A percentile compares a stretch with the other conserved stretches of the same genome.
phyloP scores from a whole-genome alignment of 305 asterid genomes.

The Fraxinus sp. region DNA sequence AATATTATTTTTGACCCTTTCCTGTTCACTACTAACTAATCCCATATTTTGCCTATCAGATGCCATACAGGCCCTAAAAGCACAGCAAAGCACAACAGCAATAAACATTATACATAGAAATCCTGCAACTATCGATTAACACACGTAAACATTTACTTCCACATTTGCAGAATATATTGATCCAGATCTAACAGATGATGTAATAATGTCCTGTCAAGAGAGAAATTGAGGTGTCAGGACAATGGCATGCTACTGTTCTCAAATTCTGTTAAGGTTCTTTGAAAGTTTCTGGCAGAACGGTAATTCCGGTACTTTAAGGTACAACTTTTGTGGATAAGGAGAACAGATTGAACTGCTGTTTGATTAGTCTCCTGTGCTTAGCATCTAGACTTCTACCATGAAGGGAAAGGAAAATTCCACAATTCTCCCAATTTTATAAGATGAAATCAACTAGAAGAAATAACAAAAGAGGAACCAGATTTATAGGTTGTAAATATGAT shows the following conservation, averaged over 20 bases:
- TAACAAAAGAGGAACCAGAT: not conserved
- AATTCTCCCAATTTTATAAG: not conserved
- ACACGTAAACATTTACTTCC: not conserved
- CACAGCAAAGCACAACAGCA: not conserved
- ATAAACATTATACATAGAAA: not conserved
- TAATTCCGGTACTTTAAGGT: not conserved
- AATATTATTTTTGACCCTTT: conserved; percentile 5
- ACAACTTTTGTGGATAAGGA: not conserved
- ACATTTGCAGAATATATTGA: not conserved
- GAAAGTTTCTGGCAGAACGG: not conserved
- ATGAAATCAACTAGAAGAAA: not conserved
- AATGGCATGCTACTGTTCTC: not conserved
- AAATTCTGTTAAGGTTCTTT: not conserved
- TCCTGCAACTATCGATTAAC: not conserved
- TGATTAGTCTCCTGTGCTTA: not conserved
- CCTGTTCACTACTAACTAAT: not conserved
- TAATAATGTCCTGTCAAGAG: not conserved
- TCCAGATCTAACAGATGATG: not conserved
- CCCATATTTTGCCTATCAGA: too few relatives aligned
- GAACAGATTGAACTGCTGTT: not conserved
- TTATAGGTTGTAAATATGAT: not conserved
- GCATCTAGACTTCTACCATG: not conserved
- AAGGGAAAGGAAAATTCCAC: not conserved
- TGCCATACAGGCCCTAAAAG: not conserved
- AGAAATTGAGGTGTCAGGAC: not conserved